Evolutionary conservation across 192 early-diverging fungal genomes (phyloP).

Genomic region (Phlyctochytrium planicorne): DNA sequence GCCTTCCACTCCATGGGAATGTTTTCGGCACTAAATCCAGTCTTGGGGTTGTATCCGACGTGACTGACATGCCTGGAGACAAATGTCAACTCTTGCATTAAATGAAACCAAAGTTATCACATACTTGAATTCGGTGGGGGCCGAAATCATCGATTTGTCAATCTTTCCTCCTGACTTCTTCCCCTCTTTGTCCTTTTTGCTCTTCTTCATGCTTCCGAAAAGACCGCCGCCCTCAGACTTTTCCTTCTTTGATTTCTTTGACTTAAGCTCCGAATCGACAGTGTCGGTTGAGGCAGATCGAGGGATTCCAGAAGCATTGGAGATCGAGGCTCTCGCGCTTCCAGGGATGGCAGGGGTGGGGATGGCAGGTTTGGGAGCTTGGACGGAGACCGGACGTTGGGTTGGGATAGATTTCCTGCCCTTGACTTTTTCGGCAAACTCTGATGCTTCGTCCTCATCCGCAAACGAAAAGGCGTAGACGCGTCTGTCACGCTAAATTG

Average conservation of each 20-base stretch:
- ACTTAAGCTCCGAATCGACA: background rate
- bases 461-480: slow-evolving; percentile 51
- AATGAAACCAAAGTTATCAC: no score
- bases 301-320: background rate
- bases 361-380: slow-evolving; percentile 9
- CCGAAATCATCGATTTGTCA: slow-evolving; percentile 49
- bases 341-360: slow-evolving; percentile 17
- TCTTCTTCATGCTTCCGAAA: slow-evolving; percentile 12
- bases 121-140: slow-evolving; percentile 47
- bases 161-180: slow-evolving; percentile 32
- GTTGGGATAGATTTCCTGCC: background rate
- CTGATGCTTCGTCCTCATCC: slow-evolving; percentile 48
- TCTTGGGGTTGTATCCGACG: slow-evolving; percentile 49
- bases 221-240: slow-evolving; percentile 12
- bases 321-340: background rate
- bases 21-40: slow-evolving; percentile 51
- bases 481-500: slow-evolving; percentile 10
- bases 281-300: background rate
- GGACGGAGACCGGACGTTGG: slow-evolving; percentile 5
- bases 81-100: slow-evolving; percentile 4
- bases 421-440: slow-evolving; percentile 24
- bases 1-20: slow-evolving; percentile 57
- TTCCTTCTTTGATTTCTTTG: slow-evolving; percentile 10
- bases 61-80: slow-evolving; percentile 41
- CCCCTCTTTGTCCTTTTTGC: slow-evolving; percentile 23